Evolutionary conservation across 2,329 filamentous ascomycete genomes (phyloP).

Genomic region (Neopestalotiopsis sp.): DNA sequence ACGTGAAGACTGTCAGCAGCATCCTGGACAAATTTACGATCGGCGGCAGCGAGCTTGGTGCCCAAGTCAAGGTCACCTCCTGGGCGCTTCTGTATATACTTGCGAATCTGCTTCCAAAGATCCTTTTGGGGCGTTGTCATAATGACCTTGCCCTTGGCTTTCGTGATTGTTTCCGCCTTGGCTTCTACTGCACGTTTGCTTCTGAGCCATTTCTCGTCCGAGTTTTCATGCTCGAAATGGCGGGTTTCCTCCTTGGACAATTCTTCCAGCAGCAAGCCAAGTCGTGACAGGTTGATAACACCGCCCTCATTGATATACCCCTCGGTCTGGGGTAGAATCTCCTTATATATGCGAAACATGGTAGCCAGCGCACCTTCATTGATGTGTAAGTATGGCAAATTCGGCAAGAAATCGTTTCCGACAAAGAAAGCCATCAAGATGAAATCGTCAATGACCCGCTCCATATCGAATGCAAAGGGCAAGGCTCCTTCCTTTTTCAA

Average conservation of each 20-base stretch:
- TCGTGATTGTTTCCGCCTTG: slow-evolving; percentile 66
- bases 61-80: slow-evolving; percentile 74
- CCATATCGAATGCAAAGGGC: slow-evolving; percentile 86
- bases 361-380: slow-evolving; percentile 96
- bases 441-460: slow-evolving; percentile 97
- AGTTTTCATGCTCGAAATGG: slow-evolving; percentile 90
- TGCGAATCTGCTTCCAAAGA: slow-evolving; percentile 81
- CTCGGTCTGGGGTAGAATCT: slow-evolving; percentile 81
- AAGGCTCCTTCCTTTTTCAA: slow-evolving; percentile 75
- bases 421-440: slow-evolving; percentile 99
- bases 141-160: slow-evolving; percentile 65
- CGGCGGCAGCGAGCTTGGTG: slow-evolving; percentile 73
- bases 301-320: slow-evolving; percentile 98
- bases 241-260: slow-evolving; percentile 86
- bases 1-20: slow-evolving; percentile 69
- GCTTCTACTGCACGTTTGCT: slow-evolving; percentile 78
- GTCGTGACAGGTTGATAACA: slow-evolving; percentile 83
- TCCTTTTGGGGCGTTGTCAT: slow-evolving; percentile 82
- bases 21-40: slow-evolving; percentile 92
- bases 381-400: slow-evolving; percentile 94
- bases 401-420: slow-evolving; percentile 98
- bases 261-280: slow-evolving; percentile 80
- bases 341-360: slow-evolving; percentile 98
- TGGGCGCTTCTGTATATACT: slow-evolving; percentile 76
- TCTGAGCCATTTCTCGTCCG: slow-evolving; percentile 90